Conservation (phyloP, 257 asterid species). For the Solanum dulcamara region DNA sequence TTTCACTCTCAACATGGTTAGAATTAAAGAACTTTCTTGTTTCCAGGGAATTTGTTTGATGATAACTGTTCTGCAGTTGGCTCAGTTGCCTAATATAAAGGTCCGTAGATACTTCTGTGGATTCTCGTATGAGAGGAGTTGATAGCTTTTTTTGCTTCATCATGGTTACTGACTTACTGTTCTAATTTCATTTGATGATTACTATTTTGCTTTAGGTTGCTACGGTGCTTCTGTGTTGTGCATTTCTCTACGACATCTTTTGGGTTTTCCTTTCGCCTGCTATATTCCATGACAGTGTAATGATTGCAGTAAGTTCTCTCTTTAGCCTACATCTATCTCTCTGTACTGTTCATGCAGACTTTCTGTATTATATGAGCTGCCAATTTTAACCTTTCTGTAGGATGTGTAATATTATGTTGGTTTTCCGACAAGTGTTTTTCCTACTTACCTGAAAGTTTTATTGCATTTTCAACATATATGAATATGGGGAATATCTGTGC, state of each 20-base stretch:
- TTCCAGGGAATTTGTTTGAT: conserved; percentile 93
- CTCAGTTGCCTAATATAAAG: conserved; percentile 95
- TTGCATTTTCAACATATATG: background rate
- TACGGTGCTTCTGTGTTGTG: conserved; percentile 81
- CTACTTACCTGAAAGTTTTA: background rate
- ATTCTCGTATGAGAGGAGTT: background rate
- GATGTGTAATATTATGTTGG: background rate
- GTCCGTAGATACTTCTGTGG: conserved; percentile 12
- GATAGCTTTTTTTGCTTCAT: background rate
- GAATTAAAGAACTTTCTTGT: conserved; percentile 4
- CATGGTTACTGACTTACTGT: background rate
- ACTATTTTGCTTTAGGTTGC: conserved; percentile 55
- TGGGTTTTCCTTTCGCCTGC: conserved; percentile 96
- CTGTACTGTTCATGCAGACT: background rate
- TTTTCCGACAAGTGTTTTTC: background rate
- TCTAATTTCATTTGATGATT: background rate
- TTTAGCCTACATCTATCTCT: background rate
- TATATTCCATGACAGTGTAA: conserved; percentile 95
- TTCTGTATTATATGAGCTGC: background rate
- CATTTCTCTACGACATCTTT: conserved; percentile 88
- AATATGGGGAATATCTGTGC: background rate
- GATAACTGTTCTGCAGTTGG: conserved; percentile 87
- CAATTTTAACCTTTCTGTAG: background rate
- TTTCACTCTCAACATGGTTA: background rate
- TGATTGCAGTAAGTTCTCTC: conserved; percentile 73